Conservation (phyloP, 1,284 basidiomycete species). For the Bjerkandera adusta region DNA sequence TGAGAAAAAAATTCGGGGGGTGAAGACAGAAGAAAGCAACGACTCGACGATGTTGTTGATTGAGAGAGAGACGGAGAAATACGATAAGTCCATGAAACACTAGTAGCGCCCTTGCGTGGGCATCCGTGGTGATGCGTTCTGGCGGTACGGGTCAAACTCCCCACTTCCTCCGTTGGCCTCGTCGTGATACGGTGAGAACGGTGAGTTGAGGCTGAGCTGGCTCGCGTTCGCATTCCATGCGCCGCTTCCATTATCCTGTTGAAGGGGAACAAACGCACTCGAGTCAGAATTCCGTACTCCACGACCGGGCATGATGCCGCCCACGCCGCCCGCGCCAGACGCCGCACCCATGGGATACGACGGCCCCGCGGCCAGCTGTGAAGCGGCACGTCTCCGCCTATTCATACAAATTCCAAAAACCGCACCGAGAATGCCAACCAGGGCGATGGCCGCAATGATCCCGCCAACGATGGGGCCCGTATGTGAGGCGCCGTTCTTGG, state of each 20-base stretch:
- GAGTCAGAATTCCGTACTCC: slow-evolving; percentile 45
- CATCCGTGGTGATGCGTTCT: slow-evolving; percentile 13
- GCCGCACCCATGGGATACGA: slow-evolving; percentile 37
- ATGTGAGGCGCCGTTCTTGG: slow-evolving; percentile 29
- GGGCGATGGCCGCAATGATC: slow-evolving; percentile 48
- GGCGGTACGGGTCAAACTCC: slow-evolving; percentile 28
- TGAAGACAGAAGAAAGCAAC: background rate
- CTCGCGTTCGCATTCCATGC: slow-evolving; percentile 43
- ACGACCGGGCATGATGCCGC: slow-evolving; percentile 21
- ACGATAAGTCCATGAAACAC: slow-evolving; percentile 7
- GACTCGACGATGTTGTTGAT: background rate
- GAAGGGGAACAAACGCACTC: slow-evolving; percentile 58
- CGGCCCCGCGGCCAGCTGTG: slow-evolving; percentile 23
- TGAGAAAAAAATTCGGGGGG: background rate
- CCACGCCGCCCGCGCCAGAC: slow-evolving; percentile 27
- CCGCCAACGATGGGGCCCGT: slow-evolving; percentile 48
- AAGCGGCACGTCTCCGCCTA: slow-evolving; percentile 43
- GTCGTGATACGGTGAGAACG: slow-evolving; percentile 47
- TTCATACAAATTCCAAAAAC: slow-evolving; percentile 44
- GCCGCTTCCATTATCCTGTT: slow-evolving; percentile 50
- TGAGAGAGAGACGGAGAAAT: slow-evolving; percentile 5
- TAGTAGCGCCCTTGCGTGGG: slow-evolving; percentile 13
- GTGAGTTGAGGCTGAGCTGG: slow-evolving; percentile 26
- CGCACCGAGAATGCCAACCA: slow-evolving; percentile 47
- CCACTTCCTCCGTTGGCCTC: slow-evolving; percentile 27